A percentile compares a stretch with the other conserved stretches of the same genome.
These are phyloP conservation scores for Vigna angularis DNA, from an alignment of 306 rosid species.

Conservation along the genomic window DNA sequence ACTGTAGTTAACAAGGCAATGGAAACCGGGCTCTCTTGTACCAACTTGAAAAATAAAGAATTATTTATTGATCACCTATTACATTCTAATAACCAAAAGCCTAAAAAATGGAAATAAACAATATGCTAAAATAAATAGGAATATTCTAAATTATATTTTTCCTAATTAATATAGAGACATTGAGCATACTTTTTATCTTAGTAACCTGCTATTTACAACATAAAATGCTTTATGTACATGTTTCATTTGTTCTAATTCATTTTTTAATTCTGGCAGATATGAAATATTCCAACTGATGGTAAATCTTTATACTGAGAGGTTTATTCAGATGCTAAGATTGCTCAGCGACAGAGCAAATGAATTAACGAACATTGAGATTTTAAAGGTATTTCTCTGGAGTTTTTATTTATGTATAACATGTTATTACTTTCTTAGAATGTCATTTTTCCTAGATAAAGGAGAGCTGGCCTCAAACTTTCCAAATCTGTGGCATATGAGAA, in stretches of 20 bases:
- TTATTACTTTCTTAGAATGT: constrained; percentile 5
- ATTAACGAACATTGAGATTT: constrained; percentile 89
- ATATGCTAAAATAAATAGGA: too few relatives aligned
- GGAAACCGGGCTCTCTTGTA: too few relatives aligned
- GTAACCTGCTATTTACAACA: too few relatives aligned
- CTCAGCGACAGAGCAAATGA: constrained; percentile 92
- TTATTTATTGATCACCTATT: too few relatives aligned
- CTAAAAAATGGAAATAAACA: too few relatives aligned
- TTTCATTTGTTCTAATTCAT: constrained; percentile 41
- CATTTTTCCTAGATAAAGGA: constrained; percentile 17
- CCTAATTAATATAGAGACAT: too few relatives aligned
- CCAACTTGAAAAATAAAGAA: too few relatives aligned
- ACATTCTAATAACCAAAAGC: too few relatives aligned
- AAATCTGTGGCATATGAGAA: constrained; percentile 22
- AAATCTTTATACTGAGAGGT: constrained; percentile 94
- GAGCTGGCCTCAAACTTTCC: constrained; percentile 9
- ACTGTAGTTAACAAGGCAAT: too few relatives aligned
- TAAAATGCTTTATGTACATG: constrained; percentile 1
- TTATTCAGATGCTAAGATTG: constrained; percentile 95
- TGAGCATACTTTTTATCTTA: too few relatives aligned
- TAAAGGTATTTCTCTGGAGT: constrained; percentile 69
- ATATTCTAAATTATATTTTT: too few relatives aligned
- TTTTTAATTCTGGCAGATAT: constrained; percentile 68
- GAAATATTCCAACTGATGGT: constrained; percentile 98
- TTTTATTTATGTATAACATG: constrained; percentile 36